Base-by-base conservation (phyloP, 345 rosid genomes). In the Melaleuca alternifolia region DNA sequence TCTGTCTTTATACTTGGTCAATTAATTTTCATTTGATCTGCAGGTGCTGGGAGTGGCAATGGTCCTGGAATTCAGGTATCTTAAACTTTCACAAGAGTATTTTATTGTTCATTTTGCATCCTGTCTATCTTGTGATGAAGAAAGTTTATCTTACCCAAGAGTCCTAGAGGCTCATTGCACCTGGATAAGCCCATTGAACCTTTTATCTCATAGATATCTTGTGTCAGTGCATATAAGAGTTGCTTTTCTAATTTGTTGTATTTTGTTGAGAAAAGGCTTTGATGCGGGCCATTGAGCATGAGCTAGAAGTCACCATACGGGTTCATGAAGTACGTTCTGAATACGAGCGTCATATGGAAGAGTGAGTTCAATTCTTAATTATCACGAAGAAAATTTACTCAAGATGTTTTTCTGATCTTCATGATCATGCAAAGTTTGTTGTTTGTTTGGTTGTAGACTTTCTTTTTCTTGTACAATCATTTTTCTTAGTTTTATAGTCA, bases 271-370 rank as follows among this genome's bases (percentile, higher is more conserved):
- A 62, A 88, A 90, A 97, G 99, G 95, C 96, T 86, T 86, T 97
- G 88, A 94, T 96, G 96, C 96, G 92, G 89, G 90, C 95, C 59
- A 93, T 97, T 91, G 99, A 96, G 91, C 98, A 97, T 90, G 99
- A 97, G 86, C 96, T 96, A 87, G 99, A 97, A 94, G 95, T 97
- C 87, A 95, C 92, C 57, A 93, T 97, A 13, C 93, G 96, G 84
- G 97, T 97, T 50, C 96, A 95, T 86, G 99, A 96, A 95, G 99
- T 96, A 59, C 98, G 99, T 44, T 88, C 96, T 76, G 98, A 93
- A 86, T 95, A 97, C 86, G 99, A 93, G 87, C 95, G 95, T 85
- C 99, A 96, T 91, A 91, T 95, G 91, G 95, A 97, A 92, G 99
- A 93, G 99, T 97, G 91, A 92, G 99, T 92, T 84, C 87, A 46